Evolutionary conservation across 345 rosid species (phyloP), one percentile per base, ranked within the genome.

Genomic region (Bruguiera gymnorhiza): DNA sequence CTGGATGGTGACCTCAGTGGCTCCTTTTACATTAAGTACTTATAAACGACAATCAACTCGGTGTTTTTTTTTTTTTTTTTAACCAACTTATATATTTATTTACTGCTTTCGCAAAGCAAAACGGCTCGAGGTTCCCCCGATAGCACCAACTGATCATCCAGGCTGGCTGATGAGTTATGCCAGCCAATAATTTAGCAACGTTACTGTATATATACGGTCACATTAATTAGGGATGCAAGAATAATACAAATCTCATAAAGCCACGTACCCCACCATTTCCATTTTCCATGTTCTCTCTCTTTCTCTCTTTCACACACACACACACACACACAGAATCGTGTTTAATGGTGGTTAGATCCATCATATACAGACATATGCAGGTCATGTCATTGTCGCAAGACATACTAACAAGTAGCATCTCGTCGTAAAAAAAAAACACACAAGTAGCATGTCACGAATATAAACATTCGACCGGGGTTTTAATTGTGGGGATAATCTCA

Each of bases 1-100:
- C 84, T 84, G 84, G 86, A 86, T 78, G 29, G 69, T 37, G 88
- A 84, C 90, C 67, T 75, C 54, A 77, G 84, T 81, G 86, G 66
- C 78, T 71, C 72, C 76, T 62, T 71, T 65, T 76, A 84, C 54
- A 52, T 8, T 8, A 34, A 34, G 10, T 7, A 34, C 1, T 34
- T 76, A 65, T 78, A 79, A 71, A 34, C 70, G 69, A 34, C 70
- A 23, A 62, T 46, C 27, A 30, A 58, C 11, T 46, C 36, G 4
- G 19, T 36, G 1, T 71, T 53, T 0, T 48, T 34, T 31, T 4
- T 8, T 9, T 65, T 21, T 20, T 20, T 19, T 23, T 7, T 23
- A 8, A 27, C 58, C 39, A 8, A n/a, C 65, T 74, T 65, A 30
- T 43, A 19, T 31, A 0, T 39, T 46, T 21, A 8, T 54, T 55